Base-by-base conservation (phyloP, 208 protist genomes). In the Leishmania lainsoni region DNA sequence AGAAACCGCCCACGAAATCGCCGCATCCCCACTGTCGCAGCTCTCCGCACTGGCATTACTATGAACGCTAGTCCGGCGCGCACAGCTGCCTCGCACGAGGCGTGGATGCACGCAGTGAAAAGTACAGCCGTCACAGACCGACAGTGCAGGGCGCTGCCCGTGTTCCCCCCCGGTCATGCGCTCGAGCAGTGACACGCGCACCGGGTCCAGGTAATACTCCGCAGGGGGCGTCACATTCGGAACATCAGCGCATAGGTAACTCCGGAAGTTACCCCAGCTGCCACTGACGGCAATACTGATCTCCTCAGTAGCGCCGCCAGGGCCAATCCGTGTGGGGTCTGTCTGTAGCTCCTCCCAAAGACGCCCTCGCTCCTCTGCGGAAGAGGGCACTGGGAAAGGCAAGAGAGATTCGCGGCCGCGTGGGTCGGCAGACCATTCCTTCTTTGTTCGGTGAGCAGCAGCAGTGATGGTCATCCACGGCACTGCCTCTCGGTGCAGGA, bases 51-150 rank as follows among this genome's bases (percentile, higher is more conserved):
- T 8, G 51, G 51, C n/a, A 10, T 65, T n/a, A 17, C 26, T n/a
- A 26, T 20, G 9, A 32, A n/a, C 22, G 73, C 73, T 54, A 48
- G 9, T 3, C 16, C 17, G 8, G 10, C 26, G 20, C 54, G 51
- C 39, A 49, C 32, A 14, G n/a, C 52, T 20, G 49, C 26, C 26
- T 42, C 80, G 73, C 14, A 61, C 22, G 5, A 83, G 39, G 1
- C 80, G 72, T 9, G 80, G 80, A 35, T 83, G 80, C 2, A 83
- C 65, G 45, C 80, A 83, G 29, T 79, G 80, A 16, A 83, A 77
- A 8, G 16, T 32, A 32, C 80, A 83, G 14, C 73, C 80, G 9
- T 1, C 42, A 42, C 80, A 83, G 16, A 6, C 39, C 51, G 66
- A 65, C 29, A 29, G 9, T 4, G 73, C 17, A 22, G 4, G 70